These are phyloP conservation scores for Plasmodium chabaudi DNA, from an alignment of 169 alveolate species.

Conservation along the genomic window DNA sequence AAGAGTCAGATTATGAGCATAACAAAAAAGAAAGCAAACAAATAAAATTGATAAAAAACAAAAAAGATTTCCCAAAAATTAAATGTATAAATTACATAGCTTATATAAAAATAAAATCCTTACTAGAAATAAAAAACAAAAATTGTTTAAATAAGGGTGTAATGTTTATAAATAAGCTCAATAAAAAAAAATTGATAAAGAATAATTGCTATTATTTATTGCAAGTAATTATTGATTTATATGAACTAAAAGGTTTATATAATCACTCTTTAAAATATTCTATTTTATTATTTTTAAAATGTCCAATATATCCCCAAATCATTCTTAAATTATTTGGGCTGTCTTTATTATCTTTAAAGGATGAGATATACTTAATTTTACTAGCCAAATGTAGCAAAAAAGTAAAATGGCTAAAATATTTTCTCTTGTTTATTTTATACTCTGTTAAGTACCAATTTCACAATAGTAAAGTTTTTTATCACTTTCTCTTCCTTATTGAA, in stretches of 20 bases:
- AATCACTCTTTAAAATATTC: slow-evolving; percentile 34
- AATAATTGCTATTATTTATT: slow-evolving; percentile 46
- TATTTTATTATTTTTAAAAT: slow-evolving; percentile 52
- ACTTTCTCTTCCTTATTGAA: slow-evolving; percentile 38
- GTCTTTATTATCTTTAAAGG: slow-evolving; percentile 57
- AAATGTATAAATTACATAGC: slow-evolving; percentile 60
- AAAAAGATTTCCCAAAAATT: neutral
- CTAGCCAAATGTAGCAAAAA: slow-evolving; percentile 46
- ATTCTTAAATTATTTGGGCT: slow-evolving; percentile 50
- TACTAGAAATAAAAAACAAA: slow-evolving; percentile 33
- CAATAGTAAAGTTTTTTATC: slow-evolving; percentile 14
- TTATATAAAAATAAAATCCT: slow-evolving; percentile 46
- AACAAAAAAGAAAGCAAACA: neutral
- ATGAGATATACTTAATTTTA: slow-evolving; percentile 47
- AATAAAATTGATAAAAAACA: slow-evolving; percentile 1
- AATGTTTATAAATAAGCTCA: slow-evolving; percentile 32
- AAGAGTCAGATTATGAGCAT: neutral
- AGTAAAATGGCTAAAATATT: slow-evolving; percentile 56
- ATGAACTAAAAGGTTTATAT: slow-evolving; percentile 64
- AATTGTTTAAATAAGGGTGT: slow-evolving; percentile 56
- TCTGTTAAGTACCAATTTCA: slow-evolving; percentile 65
- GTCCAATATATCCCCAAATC: slow-evolving; percentile 51
- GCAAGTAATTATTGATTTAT: slow-evolving; percentile 44
- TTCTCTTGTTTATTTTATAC: slow-evolving; percentile 53
- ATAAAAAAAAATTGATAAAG: slow-evolving; percentile 41